Base-by-base conservation (phyloP, 805 yeast species). In the Yamadazyma philogaea region DNA sequence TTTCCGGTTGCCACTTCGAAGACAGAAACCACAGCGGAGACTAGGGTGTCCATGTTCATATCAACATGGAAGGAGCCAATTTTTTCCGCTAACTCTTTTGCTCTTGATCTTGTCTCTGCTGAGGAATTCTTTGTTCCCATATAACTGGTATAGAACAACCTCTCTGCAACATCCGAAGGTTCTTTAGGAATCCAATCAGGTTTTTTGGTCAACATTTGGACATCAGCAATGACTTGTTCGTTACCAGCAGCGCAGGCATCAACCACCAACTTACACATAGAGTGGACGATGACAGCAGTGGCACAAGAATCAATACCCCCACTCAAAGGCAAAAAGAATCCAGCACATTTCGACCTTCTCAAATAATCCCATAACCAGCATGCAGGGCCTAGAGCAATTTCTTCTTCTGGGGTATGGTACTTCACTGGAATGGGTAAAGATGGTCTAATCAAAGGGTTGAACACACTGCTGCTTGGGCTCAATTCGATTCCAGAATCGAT, bases 331-430 rank as follows among this genome's bases (percentile, higher is more conserved):
- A 93, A 70, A 64, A 93, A 95, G 60, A 75, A 93, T 0, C 99
- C 99, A 0, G 89, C 87, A 39, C 93, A 86, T 51, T 79, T 79
- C 52, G 95, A 87, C 50, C 99, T 77, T 61, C 99, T 78, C 45
- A 93, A 73, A 57, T 93, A 93, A 63, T 93, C 99, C 99, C 99
- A 93, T 49, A 93, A 64, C 99, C 99, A 93, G 62, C 99, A 93
- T 0, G 99, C 99, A 0, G 99, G 99, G 0, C 99, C 99, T 34
- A 87, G 70, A 0, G 98, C 97, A 51, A 93, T 91, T 63, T 93
- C 99, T 64, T 93, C 97, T 56, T 90, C 96, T 2, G 99, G 96
- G 2, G 70, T 57, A 63, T 86, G 95, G 54, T 84, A 84, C 30
- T 72, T 74, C 34, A 84, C 72, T 4, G 68, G 70, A 17, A 64